Percentiles rank a stretch among this genome's conserved stretches.
Conservation (phyloP, 2,329 filamentous ascomycete genomes). For the Fusarium proliferatum region DNA sequence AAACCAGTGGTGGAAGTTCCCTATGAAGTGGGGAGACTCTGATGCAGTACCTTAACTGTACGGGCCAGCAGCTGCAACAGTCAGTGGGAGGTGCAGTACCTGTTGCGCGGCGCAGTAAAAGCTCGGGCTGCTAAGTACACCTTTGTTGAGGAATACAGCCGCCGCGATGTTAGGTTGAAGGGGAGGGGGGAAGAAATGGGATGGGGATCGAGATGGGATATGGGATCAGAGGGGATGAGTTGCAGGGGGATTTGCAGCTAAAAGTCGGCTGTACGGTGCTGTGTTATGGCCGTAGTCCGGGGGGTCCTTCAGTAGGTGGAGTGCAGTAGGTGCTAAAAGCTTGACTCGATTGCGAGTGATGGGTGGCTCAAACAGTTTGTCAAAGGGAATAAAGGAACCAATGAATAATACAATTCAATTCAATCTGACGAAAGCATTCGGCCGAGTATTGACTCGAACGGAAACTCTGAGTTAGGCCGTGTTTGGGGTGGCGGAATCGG, state of each 20-base stretch:
- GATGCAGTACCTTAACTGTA: not conserved
- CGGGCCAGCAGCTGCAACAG: not conserved
- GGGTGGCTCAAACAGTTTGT: not conserved
- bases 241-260: conserved; percentile 39
- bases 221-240: conserved; percentile 34
- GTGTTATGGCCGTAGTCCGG: conserved; percentile 15
- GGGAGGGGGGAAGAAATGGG: conserved; percentile 33
- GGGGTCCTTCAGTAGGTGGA: not conserved
- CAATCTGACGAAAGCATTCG: conserved; percentile 14
- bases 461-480: not conserved
- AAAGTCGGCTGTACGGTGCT: conserved; percentile 19
- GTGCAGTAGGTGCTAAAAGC: conserved; percentile 3
- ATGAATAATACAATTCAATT: not conserved
- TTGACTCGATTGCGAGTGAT: conserved; percentile 17
- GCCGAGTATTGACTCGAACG: conserved; percentile 2
- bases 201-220: conserved; percentile 38
- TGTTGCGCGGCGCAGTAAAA: conserved; percentile 23
- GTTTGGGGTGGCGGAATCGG: conserved; percentile 27
- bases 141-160: conserved; percentile 21
- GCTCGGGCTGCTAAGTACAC: conserved; percentile 30
- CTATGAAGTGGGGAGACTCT: conserved; percentile 20
- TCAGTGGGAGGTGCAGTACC: conserved; percentile 16
- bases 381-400: conserved; percentile 3
- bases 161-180: conserved; percentile 21
- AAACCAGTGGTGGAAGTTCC: conserved; percentile 31